phyloP scores from a whole-genome alignment of 2,329 filamentous ascomycete genomes.

The Pseudocercospora macadamiae region DNA sequence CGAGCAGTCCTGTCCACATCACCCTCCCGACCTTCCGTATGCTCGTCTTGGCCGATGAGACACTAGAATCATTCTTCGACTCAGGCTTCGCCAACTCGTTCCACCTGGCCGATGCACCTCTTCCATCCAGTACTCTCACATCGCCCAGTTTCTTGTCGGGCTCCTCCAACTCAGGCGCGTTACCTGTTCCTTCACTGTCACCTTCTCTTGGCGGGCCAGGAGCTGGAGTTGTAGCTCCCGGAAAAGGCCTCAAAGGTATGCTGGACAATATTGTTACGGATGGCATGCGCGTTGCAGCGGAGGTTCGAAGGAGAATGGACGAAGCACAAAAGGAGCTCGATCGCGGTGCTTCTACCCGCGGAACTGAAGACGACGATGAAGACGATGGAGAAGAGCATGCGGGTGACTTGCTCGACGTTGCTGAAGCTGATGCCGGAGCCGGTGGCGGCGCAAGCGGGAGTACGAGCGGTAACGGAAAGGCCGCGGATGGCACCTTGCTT shows the following conservation, averaged over 20 bases:
- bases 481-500: constrained; percentile 20
- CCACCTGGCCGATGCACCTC: constrained; percentile 72
- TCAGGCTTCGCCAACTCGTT: constrained; percentile 92
- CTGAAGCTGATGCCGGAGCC: constrained; percentile 50
- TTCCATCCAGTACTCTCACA: constrained; percentile 51
- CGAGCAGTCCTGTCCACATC: constrained; percentile 89
- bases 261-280: constrained; percentile 97
- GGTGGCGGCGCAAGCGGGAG: constrained; percentile 11
- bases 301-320: constrained; percentile 90
- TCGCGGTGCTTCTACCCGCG: constrained; percentile 69
- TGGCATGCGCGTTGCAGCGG: constrained; percentile 91
- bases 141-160: constrained; percentile 77
- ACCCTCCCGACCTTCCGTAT: constrained; percentile 97
- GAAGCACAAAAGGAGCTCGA: constrained; percentile 92
- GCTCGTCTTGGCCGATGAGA: constrained; percentile 94
- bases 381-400: constrained; percentile 72
- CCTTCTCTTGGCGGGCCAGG: constrained; percentile 36
- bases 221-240: constrained; percentile 62
- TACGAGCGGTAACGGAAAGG: constrained; percentile 31
- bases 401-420: constrained; percentile 53
- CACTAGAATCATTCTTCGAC: constrained; percentile 96
- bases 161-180: constrained; percentile 27
- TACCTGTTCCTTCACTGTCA: constrained; percentile 28
- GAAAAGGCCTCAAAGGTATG: constrained; percentile 83
- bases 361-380: constrained; percentile 53